Evolutionary conservation across 108 stramenopile species (phyloP).

Genomic region (Hondaea fermentalgiana): DNA sequence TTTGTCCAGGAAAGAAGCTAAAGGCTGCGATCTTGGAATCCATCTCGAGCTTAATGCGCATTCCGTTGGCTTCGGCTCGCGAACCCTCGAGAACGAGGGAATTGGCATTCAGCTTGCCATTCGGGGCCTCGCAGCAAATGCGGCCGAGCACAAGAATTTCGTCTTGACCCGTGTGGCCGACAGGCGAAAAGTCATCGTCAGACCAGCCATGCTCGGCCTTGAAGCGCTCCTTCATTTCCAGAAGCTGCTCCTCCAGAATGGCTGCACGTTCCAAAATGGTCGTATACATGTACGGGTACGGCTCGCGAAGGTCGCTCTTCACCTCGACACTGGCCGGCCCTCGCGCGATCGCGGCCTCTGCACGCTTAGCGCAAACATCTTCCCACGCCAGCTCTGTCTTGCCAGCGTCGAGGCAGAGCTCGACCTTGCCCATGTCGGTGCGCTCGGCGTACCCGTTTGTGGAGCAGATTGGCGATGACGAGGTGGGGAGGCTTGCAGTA

Average conservation of each 20-base stretch:
- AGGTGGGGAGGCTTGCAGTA: not conserved
- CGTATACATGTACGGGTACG: conserved; percentile 85
- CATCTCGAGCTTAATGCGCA: conserved; percentile 67
- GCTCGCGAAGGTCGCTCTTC: conserved; percentile 22
- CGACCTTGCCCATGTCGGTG: not conserved
- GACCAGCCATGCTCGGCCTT: conserved; percentile 8
- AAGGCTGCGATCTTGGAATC: conserved; percentile 45
- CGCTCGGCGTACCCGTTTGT: not conserved
- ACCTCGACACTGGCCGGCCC: not conserved
- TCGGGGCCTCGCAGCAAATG: conserved; percentile 72
- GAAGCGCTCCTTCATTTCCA: conserved; percentile 53
- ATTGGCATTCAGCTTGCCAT: conserved; percentile 74
- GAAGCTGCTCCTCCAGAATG: conserved; percentile 63
- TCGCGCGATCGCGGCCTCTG: not conserved
- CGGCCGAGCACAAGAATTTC: conserved; percentile 70
- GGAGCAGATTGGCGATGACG: not conserved
- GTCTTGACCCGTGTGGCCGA: conserved; percentile 78
- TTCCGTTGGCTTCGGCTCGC: conserved; percentile 65
- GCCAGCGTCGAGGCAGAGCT: not conserved
- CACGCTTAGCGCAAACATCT: not conserved
- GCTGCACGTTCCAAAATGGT: conserved; percentile 67
- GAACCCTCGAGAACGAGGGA: conserved; percentile 81
- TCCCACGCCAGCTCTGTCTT: not conserved
- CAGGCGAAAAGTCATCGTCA: conserved; percentile 62
- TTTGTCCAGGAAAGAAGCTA: conserved; percentile 90